A percentile compares a stretch with the other conserved stretches of the same genome.
These are phyloP conservation scores for Volvox reticuliferus DNA, from an alignment of 139 green algal genomes.

Conservation along the genomic window DNA sequence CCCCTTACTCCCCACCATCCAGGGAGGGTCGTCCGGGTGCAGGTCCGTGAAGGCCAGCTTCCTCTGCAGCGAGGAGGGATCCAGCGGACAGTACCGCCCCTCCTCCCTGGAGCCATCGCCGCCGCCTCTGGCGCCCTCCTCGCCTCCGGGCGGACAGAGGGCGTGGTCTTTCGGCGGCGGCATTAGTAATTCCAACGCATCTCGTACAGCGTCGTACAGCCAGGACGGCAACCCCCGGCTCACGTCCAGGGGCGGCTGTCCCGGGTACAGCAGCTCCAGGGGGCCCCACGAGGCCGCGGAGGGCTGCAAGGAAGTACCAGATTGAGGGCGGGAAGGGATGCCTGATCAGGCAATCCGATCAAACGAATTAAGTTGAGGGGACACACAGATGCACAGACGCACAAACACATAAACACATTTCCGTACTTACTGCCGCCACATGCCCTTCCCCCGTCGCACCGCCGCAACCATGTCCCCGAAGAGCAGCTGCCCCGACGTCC, in stretches of 20 bases:
- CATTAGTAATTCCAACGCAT: neutral
- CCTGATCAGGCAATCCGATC: no score
- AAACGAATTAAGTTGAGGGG: no score
- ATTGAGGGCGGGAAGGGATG: no score
- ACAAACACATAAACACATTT: no score
- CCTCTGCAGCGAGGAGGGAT: neutral
- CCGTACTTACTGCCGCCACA: no score
- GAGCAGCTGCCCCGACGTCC: neutral
- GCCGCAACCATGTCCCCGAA: constrained; percentile 33
- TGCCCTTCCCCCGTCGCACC: neutral
- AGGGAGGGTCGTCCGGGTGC: neutral
- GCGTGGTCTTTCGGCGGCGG: neutral
- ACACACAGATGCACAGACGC: no score
- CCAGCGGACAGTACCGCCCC: neutral
- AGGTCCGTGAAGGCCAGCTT: constrained; percentile 4
- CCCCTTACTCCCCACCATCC: constrained; percentile 13
- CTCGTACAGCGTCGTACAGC: neutral
- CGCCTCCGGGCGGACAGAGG: neutral
- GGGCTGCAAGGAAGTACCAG: neutral
- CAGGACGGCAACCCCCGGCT: neutral
- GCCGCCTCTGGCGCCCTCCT: neutral
- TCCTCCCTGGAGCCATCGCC: neutral
- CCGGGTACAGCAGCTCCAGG: neutral
- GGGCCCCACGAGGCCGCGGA: neutral
- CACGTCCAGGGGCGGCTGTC: neutral